These are phyloP conservation scores for Rhododendron molle DNA, from an alignment of 148 eudicot species.

Conservation along the genomic window DNA sequence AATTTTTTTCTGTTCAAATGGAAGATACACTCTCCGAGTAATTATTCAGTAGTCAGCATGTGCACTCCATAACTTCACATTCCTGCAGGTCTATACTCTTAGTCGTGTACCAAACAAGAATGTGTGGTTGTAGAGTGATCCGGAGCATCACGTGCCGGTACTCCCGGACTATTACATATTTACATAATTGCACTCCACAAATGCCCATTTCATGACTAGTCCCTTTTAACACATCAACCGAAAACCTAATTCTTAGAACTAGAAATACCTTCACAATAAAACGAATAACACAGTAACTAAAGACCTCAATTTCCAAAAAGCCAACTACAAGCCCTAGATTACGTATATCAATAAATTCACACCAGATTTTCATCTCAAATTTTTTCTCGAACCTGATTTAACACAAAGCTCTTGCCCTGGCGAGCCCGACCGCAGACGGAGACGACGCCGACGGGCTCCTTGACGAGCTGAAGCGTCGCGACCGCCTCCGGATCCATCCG, in stretches of 20 bases:
- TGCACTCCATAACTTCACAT: neutral
- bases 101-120: neutral
- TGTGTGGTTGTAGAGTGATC: neutral
- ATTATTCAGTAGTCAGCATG: neutral
- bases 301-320: neutral
- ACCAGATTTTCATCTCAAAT: neutral
- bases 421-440: slow-evolving; percentile 98
- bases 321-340: slow-evolving; percentile 5
- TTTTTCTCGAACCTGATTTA: slow-evolving; percentile 56
- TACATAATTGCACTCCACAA: neutral
- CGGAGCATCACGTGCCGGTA: too few species aligned
- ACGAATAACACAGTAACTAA: neutral
- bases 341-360: neutral
- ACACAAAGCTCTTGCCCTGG: slow-evolving; percentile 88
- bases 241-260: slow-evolving; percentile 8
- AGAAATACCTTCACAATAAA: neutral
- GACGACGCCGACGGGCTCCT: slow-evolving; percentile 85
- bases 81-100: neutral
- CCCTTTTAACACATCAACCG: neutral
- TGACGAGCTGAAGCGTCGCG: slow-evolving; percentile 73
- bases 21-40: neutral
- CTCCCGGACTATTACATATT: neutral
- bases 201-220: neutral
- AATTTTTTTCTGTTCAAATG: too few species aligned
- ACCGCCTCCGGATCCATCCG: slow-evolving; percentile 89